phyloP scores from a whole-genome alignment of 139 green algal genomes.

The Pycnococcus provasolii region DNA sequence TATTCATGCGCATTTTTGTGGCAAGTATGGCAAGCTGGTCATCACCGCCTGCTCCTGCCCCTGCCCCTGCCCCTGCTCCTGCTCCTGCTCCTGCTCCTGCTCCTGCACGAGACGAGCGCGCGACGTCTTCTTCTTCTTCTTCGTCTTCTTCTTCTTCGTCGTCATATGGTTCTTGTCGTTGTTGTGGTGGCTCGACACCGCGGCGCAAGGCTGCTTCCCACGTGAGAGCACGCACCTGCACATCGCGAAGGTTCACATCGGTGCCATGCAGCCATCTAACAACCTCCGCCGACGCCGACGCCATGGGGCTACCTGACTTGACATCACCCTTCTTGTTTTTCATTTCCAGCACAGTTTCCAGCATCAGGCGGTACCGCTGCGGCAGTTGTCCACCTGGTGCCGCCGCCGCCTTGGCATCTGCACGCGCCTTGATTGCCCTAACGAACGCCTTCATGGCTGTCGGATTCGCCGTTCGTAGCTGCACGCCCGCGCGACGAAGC shows the following conservation, averaged over 20 bases:
- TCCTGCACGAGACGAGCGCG: too few species aligned
- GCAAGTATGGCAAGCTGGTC: not conserved
- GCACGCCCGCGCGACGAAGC: constrained; percentile 2
- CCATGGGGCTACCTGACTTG: constrained; percentile 2
- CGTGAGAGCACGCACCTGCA: too few species aligned
- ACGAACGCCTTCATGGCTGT: constrained; percentile 21
- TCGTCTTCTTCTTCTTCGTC: too few species aligned
- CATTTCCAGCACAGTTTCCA: constrained; percentile 22
- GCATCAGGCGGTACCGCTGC: constrained; percentile 9
- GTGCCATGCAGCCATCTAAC: too few species aligned
- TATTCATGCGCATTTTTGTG: constrained; percentile 24
- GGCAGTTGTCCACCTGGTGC: constrained; percentile 1
- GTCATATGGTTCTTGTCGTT: too few species aligned
- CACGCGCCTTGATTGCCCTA: constrained; percentile 4
- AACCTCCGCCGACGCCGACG: not conserved
- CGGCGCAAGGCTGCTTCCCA: too few species aligned
- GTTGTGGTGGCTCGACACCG: too few species aligned
- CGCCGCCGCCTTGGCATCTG: not conserved
- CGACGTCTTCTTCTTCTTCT: too few species aligned
- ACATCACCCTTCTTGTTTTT: constrained; percentile 23
- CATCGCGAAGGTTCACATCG: too few species aligned
- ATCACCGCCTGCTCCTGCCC: too few species aligned
- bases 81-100: too few species aligned
- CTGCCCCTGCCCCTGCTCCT: too few species aligned
- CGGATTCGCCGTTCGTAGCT: constrained; percentile 12